Evolutionary conservation across 805 yeast genomes (phyloP).

Genomic region (Lachancea sp.): DNA sequence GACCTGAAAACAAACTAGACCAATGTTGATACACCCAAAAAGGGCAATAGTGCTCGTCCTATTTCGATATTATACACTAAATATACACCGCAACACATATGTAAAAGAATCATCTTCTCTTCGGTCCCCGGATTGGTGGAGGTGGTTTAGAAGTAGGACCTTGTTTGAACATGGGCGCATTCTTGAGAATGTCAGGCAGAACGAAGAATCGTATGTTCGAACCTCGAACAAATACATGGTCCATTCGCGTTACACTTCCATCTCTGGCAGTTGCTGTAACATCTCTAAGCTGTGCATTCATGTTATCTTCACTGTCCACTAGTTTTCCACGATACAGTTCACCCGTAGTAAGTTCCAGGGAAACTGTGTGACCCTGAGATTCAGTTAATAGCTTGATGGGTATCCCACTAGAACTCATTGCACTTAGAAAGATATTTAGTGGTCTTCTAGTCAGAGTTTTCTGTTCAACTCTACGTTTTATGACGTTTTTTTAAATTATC

Average conservation of each 20-base stretch:
- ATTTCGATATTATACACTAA: neutral
- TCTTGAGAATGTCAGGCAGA: constrained; percentile 79
- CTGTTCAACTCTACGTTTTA: too few species aligned
- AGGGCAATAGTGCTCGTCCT: too few species aligned
- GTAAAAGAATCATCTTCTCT: constrained; percentile 24
- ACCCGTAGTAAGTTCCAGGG: constrained; percentile 79
- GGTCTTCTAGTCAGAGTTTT: too few species aligned
- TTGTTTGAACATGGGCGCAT: constrained; percentile 82
- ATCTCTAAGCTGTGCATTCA: constrained; percentile 84
- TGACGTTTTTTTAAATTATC: too few species aligned
- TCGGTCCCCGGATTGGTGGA: constrained; percentile 65
- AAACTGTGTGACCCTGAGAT: constrained; percentile 81
- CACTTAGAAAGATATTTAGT: too few species aligned
- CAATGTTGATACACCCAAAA: too few species aligned
- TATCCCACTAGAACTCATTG: constrained; percentile 45
- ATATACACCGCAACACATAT: too few species aligned
- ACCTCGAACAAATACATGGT: constrained; percentile 85
- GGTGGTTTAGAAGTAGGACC: constrained; percentile 52
- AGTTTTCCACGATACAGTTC: constrained; percentile 84
- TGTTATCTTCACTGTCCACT: constrained; percentile 83
- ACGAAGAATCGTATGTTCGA: constrained; percentile 78
- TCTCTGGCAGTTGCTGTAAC: constrained; percentile 72
- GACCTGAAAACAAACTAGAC: too few species aligned
- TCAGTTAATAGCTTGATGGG: constrained; percentile 85
- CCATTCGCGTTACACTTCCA: constrained; percentile 69